Conservation (phyloP, 768 basidiomycete species). For the Inosperma sp. region DNA sequence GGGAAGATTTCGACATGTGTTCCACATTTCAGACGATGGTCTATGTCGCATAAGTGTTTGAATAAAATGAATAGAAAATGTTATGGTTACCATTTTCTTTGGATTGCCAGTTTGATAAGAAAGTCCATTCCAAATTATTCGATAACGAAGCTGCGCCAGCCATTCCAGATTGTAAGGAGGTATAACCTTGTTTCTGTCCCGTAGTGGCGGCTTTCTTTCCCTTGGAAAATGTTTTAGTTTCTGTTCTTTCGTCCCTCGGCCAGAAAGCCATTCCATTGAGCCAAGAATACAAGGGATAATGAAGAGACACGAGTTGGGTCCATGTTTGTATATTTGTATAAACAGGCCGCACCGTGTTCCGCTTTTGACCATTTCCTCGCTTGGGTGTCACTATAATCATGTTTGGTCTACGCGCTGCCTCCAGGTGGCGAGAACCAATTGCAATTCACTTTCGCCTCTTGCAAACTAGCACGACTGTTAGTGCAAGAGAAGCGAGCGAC, state of each 20-base stretch:
- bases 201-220: conserved; percentile 8
- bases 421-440: conserved; percentile 33
- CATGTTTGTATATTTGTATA: too few species aligned
- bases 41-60: conserved; percentile 8
- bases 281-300: too few species aligned
- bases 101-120: conserved; percentile 23
- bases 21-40: conserved; percentile 18
- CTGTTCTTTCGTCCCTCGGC: conserved; percentile 49
- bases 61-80: background rate
- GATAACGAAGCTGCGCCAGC: conserved; percentile 52
- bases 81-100: conserved; percentile 21
- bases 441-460: conserved; percentile 35
- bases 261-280: conserved; percentile 71
- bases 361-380: conserved; percentile 10
- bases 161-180: conserved; percentile 53
- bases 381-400: conserved; percentile 31
- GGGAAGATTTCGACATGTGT: conserved; percentile 50
- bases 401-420: conserved; percentile 50
- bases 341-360: conserved; percentile 8
- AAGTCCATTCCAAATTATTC: conserved; percentile 52
- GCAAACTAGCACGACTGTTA: conserved; percentile 32
- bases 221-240: background rate
- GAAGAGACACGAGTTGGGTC: too few species aligned
- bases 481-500: conserved; percentile 17
- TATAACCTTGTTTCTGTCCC: conserved; percentile 40